Evolutionary conservation across 345 rosid genomes (phyloP).

Genomic region (Gossypium longicalyx): DNA sequence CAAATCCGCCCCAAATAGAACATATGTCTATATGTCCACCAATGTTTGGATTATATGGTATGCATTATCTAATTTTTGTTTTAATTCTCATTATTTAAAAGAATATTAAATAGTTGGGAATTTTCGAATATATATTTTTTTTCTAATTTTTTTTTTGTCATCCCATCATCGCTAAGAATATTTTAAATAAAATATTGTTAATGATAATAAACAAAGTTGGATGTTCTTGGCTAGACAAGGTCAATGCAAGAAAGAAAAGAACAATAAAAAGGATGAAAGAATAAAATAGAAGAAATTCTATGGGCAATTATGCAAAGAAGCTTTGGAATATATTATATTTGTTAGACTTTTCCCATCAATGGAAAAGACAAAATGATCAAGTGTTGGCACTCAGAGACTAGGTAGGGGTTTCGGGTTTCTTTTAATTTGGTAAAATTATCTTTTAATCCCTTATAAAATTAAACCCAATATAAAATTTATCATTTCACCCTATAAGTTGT

Average conservation of each 20-base stretch:
- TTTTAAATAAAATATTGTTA: not conserved
- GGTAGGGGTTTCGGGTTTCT: not conserved
- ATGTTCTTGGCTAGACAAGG: not conserved
- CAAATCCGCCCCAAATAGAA: rapidly evolving
- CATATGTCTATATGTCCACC: not conserved
- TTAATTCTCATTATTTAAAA: not conserved
- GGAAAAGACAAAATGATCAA: not conserved
- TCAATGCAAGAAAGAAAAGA: not conserved
- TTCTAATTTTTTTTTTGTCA: too few relatives aligned
- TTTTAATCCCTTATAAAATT: too few relatives aligned
- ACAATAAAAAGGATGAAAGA: not conserved
- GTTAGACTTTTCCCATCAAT: slow-evolving; percentile 12
- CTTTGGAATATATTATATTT: slow-evolving; percentile 14
- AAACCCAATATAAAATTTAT: too few relatives aligned
- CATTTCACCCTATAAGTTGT: too few relatives aligned
- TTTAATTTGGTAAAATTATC: too few relatives aligned
- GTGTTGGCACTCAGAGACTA: too few relatives aligned
- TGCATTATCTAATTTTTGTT: not conserved
- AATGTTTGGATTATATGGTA: not conserved
- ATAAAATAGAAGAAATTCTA: not conserved
- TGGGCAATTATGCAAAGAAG: slow-evolving; percentile 7
- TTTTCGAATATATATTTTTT: too few relatives aligned
- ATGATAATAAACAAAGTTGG: not conserved
- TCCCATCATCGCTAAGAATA: not conserved
- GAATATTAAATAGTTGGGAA: not conserved